Conservation (phyloP, 495 filamentous ascomycete genomes). For the Podospora appendiculata region DNA sequence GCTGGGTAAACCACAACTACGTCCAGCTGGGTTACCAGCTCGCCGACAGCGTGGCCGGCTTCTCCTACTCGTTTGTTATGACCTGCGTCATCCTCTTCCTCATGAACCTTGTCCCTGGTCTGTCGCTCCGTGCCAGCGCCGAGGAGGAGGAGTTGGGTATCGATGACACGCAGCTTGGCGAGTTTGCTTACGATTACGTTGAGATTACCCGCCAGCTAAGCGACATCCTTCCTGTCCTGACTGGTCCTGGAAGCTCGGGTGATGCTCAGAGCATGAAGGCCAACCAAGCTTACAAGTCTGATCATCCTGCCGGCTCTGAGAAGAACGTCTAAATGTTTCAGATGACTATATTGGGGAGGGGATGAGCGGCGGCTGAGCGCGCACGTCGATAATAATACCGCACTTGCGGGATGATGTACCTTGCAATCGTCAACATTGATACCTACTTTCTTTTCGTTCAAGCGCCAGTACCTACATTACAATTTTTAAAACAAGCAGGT, state of each 20-base stretch:
- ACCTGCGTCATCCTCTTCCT: conserved; percentile 86
- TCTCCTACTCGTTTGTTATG: conserved; percentile 81
- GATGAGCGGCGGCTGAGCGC: too few relatives aligned
- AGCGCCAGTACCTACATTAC: not conserved
- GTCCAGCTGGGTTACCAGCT: conserved; percentile 86
- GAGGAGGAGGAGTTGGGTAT: conserved; percentile 89
- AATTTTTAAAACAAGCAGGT: not conserved
- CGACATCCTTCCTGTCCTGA: conserved; percentile 7
- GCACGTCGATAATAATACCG: too few relatives aligned
- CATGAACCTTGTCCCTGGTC: conserved; percentile 81
- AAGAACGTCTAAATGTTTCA: not conserved
- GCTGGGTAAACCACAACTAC: conserved; percentile 91
- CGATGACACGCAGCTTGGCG: conserved; percentile 92
- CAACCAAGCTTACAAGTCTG: not conserved
- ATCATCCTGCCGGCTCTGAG: too few relatives aligned
- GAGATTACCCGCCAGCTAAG: conserved; percentile 77
- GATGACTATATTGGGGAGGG: not conserved
- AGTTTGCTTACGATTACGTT: conserved; percentile 98
- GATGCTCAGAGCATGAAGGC: conserved; percentile 20
- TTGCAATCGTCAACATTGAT: not conserved
- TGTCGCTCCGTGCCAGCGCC: conserved; percentile 73
- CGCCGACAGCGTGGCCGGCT: conserved; percentile 80
- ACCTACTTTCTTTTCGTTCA: not conserved
- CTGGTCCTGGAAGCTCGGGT: conserved; percentile 8
- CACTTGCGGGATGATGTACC: not conserved